Evolutionary conservation across 2,329 filamentous ascomycete species (phyloP), one percentile per base, ranked within the genome.

Genomic region (Pseudovirgaria hyperparasitica): DNA sequence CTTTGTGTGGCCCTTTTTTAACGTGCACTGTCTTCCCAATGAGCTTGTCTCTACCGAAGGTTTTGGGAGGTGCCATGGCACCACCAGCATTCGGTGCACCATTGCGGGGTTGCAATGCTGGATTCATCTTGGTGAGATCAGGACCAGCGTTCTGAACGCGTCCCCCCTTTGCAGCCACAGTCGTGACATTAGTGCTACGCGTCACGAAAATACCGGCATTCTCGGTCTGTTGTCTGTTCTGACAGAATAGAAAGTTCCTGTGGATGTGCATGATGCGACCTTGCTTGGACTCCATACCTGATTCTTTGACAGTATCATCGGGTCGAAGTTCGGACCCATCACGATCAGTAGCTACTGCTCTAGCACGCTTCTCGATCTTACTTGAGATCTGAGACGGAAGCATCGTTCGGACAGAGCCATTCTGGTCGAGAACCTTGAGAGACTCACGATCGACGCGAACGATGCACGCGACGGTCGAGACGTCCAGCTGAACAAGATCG

Each of bases 371-470:
- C 3, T 82, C 80, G 23, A 96, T 67, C 51, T 85, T 86, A 56
- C 90, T 90, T 15, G 84, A 76, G 37, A 98, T 85, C 49, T 92
- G 85, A 1, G 87, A 92, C 11, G 86, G 86, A 51, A 94, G 74
- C 3, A 92, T 65, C 36, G 80, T 81, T 33, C 84, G 76, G 10
- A 74, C 71, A 34, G 84, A 79, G 34, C 84, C 82, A 36, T 90
- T 81, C 50, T 98, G 90, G 45, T 98, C 87, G 8, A 98, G 62
- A 1, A 94, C 79, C 15, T 81, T 77, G 29, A 98, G 62, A 1
- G 84, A 87, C 55, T 98, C 90, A 28, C 86, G 79, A 46, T 98
- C 90, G 24, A 96, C 84, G 56, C 93, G 92, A 57, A 93, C 77
- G 33, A 98, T 76, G 49, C 84, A 92, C 31, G 79, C 90, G 14